Base-by-base conservation (phyloP, 83 land plant genomes). In the Thuja plicata region DNA sequence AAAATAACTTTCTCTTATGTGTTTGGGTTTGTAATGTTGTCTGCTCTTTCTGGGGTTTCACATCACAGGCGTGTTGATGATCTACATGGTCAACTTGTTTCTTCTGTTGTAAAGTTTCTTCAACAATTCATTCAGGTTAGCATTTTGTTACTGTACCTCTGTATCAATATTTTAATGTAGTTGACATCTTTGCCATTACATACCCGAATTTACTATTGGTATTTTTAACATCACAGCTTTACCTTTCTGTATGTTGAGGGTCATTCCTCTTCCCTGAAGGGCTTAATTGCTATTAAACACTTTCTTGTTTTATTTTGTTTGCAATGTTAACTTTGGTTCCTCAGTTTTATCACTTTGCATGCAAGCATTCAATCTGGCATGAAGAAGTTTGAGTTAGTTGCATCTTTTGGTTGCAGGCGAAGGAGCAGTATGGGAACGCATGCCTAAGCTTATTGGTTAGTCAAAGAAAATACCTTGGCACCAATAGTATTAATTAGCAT, bases 361-460 rank as follows among this genome's bases (percentile, higher is more conserved):
- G 77, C 13, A n/a, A 73, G 35, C 32, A n/a, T 27, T 73, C 35
- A n/a, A 73, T 73, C 37, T 30, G 34, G 77, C 77, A 73, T 32
- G 37, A 73, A 32, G 32, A 73, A n/a, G 32, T 27, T 73, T 73
- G 77, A n/a, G 77, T 32, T 71, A 32, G 32, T 73, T 73, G 12
- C 3, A n/a, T n/a, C 34, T 73, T 73, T 73, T 73, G 77, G 77
- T 73, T 73, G 77, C 77, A 73, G 77, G 1, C 37, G 9, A 8
- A n/a, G 37, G 77, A 73, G 77, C 77, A 73, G 77, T 73, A 24
- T 73, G 77, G 77, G 13, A 73, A 32, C 11, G 77, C 77, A n/a
- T 73, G 77, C 34, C 77, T 73, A 73, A 73, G 77, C 77, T n/a
- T 73, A 73, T 73, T 73, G 77, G 77, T 73, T 32, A 73, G 77